These are phyloP conservation scores for Gremmenia infestans DNA, from an alignment of 2,329 filamentous ascomycete species.

Conservation along the genomic window DNA sequence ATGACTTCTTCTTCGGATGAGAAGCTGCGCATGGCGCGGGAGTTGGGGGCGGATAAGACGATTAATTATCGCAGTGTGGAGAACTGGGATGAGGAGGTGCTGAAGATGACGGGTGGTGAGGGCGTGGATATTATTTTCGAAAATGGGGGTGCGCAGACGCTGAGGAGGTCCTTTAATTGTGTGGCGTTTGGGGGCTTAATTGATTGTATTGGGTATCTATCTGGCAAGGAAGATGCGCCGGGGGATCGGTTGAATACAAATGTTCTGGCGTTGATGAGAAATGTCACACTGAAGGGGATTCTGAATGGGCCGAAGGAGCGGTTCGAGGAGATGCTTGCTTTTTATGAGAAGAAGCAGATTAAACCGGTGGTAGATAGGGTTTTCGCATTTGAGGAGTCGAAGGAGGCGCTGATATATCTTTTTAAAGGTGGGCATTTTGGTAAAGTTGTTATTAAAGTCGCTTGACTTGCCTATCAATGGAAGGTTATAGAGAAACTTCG, in stretches of 20 bases:
- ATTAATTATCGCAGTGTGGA: constrained; percentile 52
- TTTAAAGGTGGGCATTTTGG: constrained; percentile 45
- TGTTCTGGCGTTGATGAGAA: constrained; percentile 43
- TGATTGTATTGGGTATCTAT: constrained; percentile 45
- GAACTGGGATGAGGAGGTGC: constrained; percentile 46
- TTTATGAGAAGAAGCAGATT: constrained; percentile 42
- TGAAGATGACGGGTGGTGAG: constrained; percentile 38
- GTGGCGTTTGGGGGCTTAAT: constrained; percentile 52
- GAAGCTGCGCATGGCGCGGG: constrained; percentile 43
- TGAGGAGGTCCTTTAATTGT: constrained; percentile 48
- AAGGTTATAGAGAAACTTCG: no score
- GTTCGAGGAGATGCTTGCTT: constrained; percentile 49
- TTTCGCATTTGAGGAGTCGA: constrained; percentile 43
- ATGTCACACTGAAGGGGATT: constrained; percentile 48
- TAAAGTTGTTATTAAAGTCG: constrained; percentile 37
- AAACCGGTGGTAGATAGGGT: constrained; percentile 44
- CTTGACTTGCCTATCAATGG: background rate
- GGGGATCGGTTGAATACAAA: constrained; percentile 56
- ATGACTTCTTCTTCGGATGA: constrained; percentile 51
- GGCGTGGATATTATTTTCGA: constrained; percentile 54
- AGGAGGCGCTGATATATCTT: constrained; percentile 43
- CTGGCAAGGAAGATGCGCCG: constrained; percentile 49
- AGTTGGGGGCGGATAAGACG: constrained; percentile 45
- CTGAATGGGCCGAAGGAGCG: constrained; percentile 55
- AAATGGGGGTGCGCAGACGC: constrained; percentile 46